Percentiles rank a stretch among this genome's conserved stretches.
Evolutionary conservation across 148 eudicot species (phyloP).

Genomic region (Heliosperma pusillum): DNA sequence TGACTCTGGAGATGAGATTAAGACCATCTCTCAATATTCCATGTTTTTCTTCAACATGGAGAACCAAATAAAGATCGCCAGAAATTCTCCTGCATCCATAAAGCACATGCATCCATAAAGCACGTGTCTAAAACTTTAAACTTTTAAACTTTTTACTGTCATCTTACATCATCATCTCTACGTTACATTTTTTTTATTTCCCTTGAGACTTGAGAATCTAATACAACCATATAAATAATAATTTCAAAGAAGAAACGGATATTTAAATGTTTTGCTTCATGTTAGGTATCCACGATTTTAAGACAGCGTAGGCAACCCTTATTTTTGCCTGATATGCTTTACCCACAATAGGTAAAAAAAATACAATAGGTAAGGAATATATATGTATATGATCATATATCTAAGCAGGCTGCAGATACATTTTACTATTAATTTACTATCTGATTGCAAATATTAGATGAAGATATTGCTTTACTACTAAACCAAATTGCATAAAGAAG

Average conservation of each 20-base stretch:
- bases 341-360: too few species aligned
- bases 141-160: too few species aligned
- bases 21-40: slow-evolving; percentile 80
- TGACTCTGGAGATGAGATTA: slow-evolving; percentile 69
- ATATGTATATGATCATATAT: not conserved
- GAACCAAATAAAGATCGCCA: slow-evolving; percentile 73
- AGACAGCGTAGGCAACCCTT: not conserved
- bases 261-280: not conserved
- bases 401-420: not conserved
- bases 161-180: slow-evolving; percentile 5
- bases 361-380: too few species aligned
- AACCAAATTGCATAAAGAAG: not conserved
- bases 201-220: not conserved
- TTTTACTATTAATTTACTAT: not conserved
- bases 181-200: not conserved
- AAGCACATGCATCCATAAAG: slow-evolving; percentile 33
- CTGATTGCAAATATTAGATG: not conserved
- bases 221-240: not conserved
- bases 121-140: too few species aligned
- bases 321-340: not conserved
- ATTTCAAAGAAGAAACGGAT: not conserved
- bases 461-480: not conserved
- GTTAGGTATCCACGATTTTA: not conserved
- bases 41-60: slow-evolving; percentile 54
- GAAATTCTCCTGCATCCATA: slow-evolving; percentile 48